Conservation (phyloP, 1,139 yeast species). For the Entelexis paramagnoliae region DNA sequence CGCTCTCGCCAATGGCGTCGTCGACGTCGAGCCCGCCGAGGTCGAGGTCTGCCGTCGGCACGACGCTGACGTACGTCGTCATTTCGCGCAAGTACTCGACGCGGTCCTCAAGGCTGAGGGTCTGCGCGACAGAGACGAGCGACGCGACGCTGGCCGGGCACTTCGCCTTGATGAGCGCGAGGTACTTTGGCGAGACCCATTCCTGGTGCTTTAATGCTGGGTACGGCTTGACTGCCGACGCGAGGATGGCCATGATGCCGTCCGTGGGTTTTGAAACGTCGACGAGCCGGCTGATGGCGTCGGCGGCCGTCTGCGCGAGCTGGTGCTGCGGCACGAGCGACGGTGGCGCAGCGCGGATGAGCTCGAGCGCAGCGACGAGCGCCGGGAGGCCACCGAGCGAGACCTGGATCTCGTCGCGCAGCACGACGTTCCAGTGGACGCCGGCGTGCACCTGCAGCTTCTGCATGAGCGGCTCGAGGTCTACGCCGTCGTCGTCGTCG, state of each 20-base stretch:
- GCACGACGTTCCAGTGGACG: constrained; percentile 20
- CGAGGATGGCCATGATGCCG: constrained; percentile 43
- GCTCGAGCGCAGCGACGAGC: constrained; percentile 13
- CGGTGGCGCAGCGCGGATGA: constrained; percentile 1
- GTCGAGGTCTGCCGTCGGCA: constrained; percentile 31
- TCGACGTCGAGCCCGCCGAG: constrained; percentile 31
- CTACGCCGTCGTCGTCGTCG: constrained; percentile 12
- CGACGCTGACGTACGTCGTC: constrained; percentile 32
- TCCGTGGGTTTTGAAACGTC: constrained; percentile 56
- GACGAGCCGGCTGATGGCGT: constrained; percentile 49
- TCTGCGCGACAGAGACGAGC: constrained; percentile 49
- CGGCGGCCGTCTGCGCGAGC: constrained; percentile 48
- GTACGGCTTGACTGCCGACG: constrained; percentile 42
- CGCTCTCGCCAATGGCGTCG: constrained; percentile 9
- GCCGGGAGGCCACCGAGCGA: constrained; percentile 10
- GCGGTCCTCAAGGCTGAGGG: constrained; percentile 25
- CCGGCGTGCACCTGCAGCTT: constrained; percentile 17
- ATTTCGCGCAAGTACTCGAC: constrained; percentile 47
- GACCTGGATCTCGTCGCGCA: constrained; percentile 14
- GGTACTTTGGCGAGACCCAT: constrained; percentile 46
- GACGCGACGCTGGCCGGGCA: constrained; percentile 62
- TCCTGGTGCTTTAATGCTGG: constrained; percentile 52
- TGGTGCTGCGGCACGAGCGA: constrained; percentile 9
- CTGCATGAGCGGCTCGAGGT: constrained; percentile 16
- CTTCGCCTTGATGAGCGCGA: constrained; percentile 57